Conservation (phyloP, 2,329 filamentous ascomycete species). For the Colletotrichum chlorophyti region DNA sequence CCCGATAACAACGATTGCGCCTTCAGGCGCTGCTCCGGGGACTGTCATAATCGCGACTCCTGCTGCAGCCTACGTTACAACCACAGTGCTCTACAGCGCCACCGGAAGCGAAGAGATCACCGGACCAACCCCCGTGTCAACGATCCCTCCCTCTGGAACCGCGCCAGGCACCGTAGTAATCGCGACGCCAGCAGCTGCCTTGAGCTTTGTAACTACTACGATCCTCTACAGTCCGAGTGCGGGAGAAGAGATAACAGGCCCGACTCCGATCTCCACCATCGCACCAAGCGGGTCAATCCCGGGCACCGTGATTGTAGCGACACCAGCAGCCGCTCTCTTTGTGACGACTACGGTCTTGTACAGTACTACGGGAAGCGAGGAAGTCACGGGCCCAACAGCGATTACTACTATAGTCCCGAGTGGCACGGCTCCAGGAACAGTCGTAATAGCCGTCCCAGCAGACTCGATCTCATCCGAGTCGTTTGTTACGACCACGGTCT, state of each 20-base stretch:
- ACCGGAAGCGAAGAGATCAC: constrained; percentile 5
- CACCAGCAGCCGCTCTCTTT: background rate
- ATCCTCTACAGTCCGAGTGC: background rate
- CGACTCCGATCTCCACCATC: background rate
- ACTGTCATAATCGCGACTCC: too few relatives aligned
- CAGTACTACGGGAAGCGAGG: background rate
- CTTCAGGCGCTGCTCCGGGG: background rate
- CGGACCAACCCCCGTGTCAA: background rate
- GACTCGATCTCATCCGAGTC: background rate
- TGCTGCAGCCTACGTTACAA: too few relatives aligned
- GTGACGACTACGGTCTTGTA: background rate
- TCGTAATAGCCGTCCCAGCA: background rate
- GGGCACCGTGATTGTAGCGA: background rate
- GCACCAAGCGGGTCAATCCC: background rate
- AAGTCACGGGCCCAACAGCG: background rate
- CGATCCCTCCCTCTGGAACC: background rate
- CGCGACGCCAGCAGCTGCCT: too few relatives aligned
- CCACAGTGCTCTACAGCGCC: constrained; percentile 11
- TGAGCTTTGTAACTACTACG: too few relatives aligned
- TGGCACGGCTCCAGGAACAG: background rate
- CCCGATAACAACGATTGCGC: constrained; percentile 14
- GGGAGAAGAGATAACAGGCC: background rate
- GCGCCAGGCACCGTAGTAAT: background rate
- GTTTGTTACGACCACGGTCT: background rate
- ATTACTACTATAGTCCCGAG: background rate